Conservation (phyloP, 257 asterid genomes). For the Gentiana straminea region DNA sequence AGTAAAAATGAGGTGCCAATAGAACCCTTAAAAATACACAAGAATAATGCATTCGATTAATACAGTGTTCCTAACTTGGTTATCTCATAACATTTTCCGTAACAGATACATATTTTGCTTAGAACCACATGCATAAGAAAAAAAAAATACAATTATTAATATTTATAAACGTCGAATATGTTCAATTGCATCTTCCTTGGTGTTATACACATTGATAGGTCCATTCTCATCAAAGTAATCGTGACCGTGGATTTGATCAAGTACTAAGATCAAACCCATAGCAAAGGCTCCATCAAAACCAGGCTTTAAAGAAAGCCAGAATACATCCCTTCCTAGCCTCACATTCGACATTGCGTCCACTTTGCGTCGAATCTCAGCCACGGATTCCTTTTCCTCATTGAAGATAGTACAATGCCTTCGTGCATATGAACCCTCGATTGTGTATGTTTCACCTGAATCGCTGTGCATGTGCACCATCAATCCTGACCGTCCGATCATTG, state of each 20-base stretch:
- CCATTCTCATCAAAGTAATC: slow-evolving; percentile 8
- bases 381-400: slow-evolving; percentile 20
- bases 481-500: slow-evolving; percentile 48
- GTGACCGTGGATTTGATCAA: slow-evolving; percentile 49
- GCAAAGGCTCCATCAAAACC: slow-evolving; percentile 73
- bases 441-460: slow-evolving; percentile 39
- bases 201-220: slow-evolving; percentile 35
- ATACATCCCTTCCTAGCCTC: slow-evolving; percentile 60
- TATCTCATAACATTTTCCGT: no score
- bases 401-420: slow-evolving; percentile 41
- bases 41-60: no score
- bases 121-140: no score
- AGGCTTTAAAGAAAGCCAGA: slow-evolving; percentile 27
- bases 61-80: no score
- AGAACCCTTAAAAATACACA: no score
- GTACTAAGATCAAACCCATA: slow-evolving; percentile 58
- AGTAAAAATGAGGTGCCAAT: no score
- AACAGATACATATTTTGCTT: no score
- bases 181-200: slow-evolving; percentile 11
- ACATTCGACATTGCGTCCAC: slow-evolving; percentile 44
- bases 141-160: no score
- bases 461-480: slow-evolving; percentile 39
- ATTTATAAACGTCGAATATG: no score
- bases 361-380: slow-evolving; percentile 75
- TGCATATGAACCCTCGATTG: slow-evolving; percentile 52